phyloP scores from a whole-genome alignment of 768 basidiomycete species.

The Pholiota microspora region DNA sequence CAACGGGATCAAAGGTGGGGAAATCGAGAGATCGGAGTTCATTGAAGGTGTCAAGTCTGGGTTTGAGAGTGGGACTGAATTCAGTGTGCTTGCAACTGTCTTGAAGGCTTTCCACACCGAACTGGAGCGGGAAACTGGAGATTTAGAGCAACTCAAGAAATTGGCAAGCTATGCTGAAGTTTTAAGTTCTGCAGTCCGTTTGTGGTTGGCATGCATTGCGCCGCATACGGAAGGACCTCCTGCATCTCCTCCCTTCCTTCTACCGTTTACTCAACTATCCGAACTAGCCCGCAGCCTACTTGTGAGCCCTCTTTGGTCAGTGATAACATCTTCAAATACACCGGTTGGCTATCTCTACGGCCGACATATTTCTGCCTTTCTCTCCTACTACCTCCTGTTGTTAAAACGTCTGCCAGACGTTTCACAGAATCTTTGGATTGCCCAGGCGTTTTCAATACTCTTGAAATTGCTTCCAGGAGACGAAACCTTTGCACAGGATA shows the following conservation, averaged over 20 bases:
- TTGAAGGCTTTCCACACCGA: slow-evolving; percentile 31
- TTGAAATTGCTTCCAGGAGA: slow-evolving; percentile 67
- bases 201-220: slow-evolving; percentile 66
- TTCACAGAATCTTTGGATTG: slow-evolving; percentile 61
- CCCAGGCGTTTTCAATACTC: slow-evolving; percentile 60
- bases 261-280: slow-evolving; percentile 60
- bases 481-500: slow-evolving; percentile 52
- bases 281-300: slow-evolving; percentile 48
- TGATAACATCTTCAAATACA: slow-evolving; percentile 20
- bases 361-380: slow-evolving; percentile 54
- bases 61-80: slow-evolving; percentile 41
- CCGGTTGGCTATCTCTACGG: slow-evolving; percentile 32
- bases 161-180: slow-evolving; percentile 34
- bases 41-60: slow-evolving; percentile 33
- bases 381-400: slow-evolving; percentile 55
- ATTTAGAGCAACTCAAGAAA: slow-evolving; percentile 20
- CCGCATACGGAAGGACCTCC: slow-evolving; percentile 35
- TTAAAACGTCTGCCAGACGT: slow-evolving; percentile 55
- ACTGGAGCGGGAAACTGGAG: slow-evolving; percentile 22
- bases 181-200: slow-evolving; percentile 49
- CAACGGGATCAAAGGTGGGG: slow-evolving; percentile 68
- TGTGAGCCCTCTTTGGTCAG: slow-evolving; percentile 50
- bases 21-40: slow-evolving; percentile 51
- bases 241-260: slow-evolving; percentile 52
- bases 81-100: slow-evolving; percentile 32